phyloP scores from a whole-genome alignment of 176 grass and related monocot genomes.

The Tuctoria greenei region DNA sequence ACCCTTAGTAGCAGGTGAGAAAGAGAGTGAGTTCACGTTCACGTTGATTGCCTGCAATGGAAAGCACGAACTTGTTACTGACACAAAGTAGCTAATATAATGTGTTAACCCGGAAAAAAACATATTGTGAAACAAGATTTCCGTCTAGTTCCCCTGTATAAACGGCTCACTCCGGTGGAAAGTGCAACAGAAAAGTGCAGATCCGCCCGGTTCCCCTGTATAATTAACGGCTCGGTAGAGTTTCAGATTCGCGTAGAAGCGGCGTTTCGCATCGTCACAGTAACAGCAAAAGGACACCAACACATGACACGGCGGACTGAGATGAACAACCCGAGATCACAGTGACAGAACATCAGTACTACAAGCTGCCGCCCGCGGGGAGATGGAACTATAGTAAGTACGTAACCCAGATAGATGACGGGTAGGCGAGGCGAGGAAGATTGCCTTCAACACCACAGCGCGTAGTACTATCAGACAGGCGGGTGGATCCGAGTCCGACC shows the following conservation, averaged over 20 bases:
- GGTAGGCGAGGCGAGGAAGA: neutral
- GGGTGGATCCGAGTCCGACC: too few species aligned
- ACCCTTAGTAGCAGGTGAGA: constrained; percentile 36
- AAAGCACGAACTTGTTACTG: neutral
- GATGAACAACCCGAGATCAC: too few species aligned
- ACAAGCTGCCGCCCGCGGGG: too few species aligned
- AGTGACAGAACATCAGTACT: too few species aligned
- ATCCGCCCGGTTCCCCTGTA: neutral
- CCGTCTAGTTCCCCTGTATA: too few species aligned
- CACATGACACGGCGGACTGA: too few species aligned
- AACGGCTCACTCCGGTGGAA: neutral
- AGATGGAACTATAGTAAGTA: too few species aligned
- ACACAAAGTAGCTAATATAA: neutral
- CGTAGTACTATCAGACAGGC: neutral
- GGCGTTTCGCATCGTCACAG: neutral
- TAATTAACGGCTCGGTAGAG: neutral
- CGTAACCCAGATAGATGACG: too few species aligned
- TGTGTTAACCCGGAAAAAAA: neutral
- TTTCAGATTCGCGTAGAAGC: neutral
- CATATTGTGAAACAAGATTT: too few species aligned
- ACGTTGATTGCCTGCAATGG: constrained; percentile 35
- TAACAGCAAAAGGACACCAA: neutral
- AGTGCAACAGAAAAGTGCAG: neutral
- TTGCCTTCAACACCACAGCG: neutral
- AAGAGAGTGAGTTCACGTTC: constrained; percentile 33